These are phyloP conservation scores for Sclerotinia subarctica DNA, from an alignment of 2,329 filamentous ascomycete genomes.

Conservation along the genomic window DNA sequence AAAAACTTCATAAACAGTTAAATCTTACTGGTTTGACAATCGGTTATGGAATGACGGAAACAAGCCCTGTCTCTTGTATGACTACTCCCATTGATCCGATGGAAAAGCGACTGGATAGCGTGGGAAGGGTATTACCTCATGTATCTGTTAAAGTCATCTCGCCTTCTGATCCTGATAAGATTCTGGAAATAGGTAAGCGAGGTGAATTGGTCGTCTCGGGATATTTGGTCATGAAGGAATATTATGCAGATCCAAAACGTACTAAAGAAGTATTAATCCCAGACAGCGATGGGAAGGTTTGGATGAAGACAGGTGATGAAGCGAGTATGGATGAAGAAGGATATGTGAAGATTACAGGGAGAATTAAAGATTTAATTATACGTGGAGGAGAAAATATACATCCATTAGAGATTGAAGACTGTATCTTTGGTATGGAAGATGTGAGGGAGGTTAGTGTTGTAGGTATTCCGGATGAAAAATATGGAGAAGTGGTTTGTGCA, in stretches of 20 bases:
- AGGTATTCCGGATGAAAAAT: conserved; percentile 74
- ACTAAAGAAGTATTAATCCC: conserved; percentile 66
- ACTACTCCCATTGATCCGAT: conserved; percentile 66
- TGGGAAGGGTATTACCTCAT: conserved; percentile 82
- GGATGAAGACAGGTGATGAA: conserved; percentile 95
- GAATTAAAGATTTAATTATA: conserved; percentile 95
- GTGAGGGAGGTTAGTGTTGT: conserved; percentile 79
- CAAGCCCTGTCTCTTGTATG: conserved; percentile 56
- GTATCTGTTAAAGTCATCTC: conserved; percentile 76
- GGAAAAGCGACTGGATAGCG: conserved; percentile 62
- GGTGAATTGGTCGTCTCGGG: conserved; percentile 83
- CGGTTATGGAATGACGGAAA: conserved; percentile 60
- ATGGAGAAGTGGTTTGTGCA: conserved; percentile 83
- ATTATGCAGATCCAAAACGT: conserved; percentile 70
- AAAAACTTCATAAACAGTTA: conserved; percentile 65
- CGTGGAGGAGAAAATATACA: conserved; percentile 94
- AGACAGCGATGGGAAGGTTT: conserved; percentile 45
- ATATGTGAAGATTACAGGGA: conserved; percentile 82
- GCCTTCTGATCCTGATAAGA: conserved; percentile 54
- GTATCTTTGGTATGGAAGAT: conserved; percentile 66
- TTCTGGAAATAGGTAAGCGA: conserved; percentile 61
- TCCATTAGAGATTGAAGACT: conserved; percentile 89
- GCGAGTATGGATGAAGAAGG: conserved; percentile 79
- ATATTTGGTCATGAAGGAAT: conserved; percentile 87
- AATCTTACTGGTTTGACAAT: conserved; percentile 83